Conservation (phyloP, 2,329 filamentous ascomycete genomes). For the Monosporascus sp. region DNA sequence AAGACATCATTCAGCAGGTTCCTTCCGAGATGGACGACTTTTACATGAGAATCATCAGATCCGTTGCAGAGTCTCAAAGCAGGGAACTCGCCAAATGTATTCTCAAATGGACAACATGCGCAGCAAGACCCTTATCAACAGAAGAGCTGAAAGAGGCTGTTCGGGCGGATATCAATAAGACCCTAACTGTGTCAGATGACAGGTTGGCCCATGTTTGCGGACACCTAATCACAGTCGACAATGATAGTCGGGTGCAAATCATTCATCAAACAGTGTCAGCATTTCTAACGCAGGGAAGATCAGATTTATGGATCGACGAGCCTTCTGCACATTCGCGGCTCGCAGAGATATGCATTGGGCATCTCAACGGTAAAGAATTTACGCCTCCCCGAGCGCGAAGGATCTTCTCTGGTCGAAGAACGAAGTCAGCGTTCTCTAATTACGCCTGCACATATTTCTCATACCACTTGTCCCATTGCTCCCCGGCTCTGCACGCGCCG, state of each 20-base stretch:
- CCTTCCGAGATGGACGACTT: constrained; percentile 19
- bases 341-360: background rate
- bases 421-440: background rate
- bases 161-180: constrained; percentile 3
- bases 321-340: background rate
- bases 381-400: background rate
- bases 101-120: constrained; percentile 6
- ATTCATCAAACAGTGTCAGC: constrained; percentile 2
- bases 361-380: background rate
- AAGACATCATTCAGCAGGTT: constrained; percentile 13
- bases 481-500: background rate
- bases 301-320: constrained; percentile 1
- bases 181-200: background rate
- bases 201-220: constrained; percentile 1
- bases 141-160: constrained; percentile 2
- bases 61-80: constrained; percentile 9
- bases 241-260: background rate
- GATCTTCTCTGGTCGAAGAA: background rate
- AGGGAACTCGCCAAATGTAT: constrained; percentile 6
- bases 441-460: constrained; percentile 1
- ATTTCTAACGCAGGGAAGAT: constrained; percentile 1
- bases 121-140: background rate
- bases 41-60: constrained; percentile 15
- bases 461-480: background rate
- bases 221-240: constrained; percentile 2